Conservation (phyloP, 148 eudicot genomes). For the Heliamphora exappendiculata region DNA sequence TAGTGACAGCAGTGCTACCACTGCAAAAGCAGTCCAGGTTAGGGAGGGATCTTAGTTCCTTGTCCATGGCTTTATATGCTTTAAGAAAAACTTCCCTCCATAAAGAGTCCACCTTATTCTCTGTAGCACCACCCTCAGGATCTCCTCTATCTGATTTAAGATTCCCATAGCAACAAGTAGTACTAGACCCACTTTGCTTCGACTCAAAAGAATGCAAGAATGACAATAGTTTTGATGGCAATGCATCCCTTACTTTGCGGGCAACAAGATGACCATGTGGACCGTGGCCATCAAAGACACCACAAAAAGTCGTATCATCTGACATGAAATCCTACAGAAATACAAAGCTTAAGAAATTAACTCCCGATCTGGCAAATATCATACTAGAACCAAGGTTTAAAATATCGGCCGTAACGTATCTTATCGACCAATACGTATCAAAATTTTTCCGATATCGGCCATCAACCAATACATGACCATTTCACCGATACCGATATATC, state of each 20-base stretch:
- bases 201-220: conserved; percentile 50
- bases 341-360: not conserved
- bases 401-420: no score
- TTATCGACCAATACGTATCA: no score
- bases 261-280: conserved; percentile 97
- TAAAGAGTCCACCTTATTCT: conserved; percentile 37
- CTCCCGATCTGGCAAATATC: no score
- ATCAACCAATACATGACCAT: no score
- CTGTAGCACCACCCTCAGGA: conserved; percentile 36
- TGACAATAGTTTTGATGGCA: conserved; percentile 69
- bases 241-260: conserved; percentile 84
- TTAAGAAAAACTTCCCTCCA: conserved; percentile 95
- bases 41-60: conserved; percentile 81
- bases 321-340: conserved; percentile 45
- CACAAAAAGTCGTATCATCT: conserved; percentile 79
- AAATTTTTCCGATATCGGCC: no score
- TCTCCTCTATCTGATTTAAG: conserved; percentile 39
- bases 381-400: no score
- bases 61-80: conserved; percentile 90
- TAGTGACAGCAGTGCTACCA: conserved; percentile 91
- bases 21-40: conserved; percentile 96
- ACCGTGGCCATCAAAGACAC: conserved; percentile 98
- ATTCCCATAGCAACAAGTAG: conserved; percentile 48
- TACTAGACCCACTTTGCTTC: conserved; percentile 48
- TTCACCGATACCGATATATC: no score